Conservation (phyloP, 345 rosid species). For the Zanthoxylum bungeanum region DNA sequence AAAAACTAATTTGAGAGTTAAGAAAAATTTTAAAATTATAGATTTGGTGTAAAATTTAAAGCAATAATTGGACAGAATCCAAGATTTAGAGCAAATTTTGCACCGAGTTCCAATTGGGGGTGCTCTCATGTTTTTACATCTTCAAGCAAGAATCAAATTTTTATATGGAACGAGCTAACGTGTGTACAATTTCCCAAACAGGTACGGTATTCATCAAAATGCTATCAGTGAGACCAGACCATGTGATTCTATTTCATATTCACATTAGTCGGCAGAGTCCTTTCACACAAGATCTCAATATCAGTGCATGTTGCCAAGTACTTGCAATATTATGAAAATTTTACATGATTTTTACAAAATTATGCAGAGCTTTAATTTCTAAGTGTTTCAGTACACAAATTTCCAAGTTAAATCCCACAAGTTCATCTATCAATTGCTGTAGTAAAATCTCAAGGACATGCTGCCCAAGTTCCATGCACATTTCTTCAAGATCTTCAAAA, state of each 20-base stretch:
- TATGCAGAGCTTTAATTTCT: background rate
- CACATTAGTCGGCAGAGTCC: background rate
- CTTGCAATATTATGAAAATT: background rate
- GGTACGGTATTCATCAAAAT: background rate
- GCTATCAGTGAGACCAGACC: background rate
- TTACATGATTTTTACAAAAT: background rate
- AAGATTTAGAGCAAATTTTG: too few species aligned
- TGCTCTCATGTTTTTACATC: too few species aligned
- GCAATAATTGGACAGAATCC: too few species aligned
- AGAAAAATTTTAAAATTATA: too few species aligned
- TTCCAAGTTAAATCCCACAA: constrained; percentile 32
- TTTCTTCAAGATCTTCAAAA: constrained; percentile 42
- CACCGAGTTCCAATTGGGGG: too few species aligned
- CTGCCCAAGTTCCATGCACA: constrained; percentile 45
- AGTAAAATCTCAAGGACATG: constrained; percentile 42
- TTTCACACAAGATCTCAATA: constrained; percentile 14
- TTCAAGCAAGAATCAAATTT: background rate
- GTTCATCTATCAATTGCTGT: constrained; percentile 34
- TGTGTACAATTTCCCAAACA: background rate
- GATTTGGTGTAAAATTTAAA: too few species aligned
- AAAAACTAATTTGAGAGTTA: too few species aligned
- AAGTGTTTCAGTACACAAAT: background rate
- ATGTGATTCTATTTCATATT: background rate
- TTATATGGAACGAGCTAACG: background rate
- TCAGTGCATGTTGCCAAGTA: background rate